Base-by-base conservation (phyloP, 768 basidiomycete species). In the Leccinum boreale region DNA sequence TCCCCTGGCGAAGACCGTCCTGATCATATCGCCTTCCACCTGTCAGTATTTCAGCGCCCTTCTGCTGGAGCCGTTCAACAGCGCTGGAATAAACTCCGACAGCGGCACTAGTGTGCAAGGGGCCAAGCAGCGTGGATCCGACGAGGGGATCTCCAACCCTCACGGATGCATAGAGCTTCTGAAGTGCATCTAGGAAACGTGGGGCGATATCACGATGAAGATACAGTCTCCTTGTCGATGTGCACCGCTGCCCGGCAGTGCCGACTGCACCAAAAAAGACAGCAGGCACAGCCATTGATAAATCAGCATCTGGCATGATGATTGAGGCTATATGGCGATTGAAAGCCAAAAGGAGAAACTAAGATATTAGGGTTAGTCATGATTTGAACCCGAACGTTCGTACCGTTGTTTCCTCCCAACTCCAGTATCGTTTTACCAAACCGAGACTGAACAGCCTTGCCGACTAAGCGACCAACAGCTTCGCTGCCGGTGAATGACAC, bases 401-500 rank as follows among this genome's bases (percentile, higher is more conserved):
- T 72, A 92, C 92, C 93, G 68, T 98, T 98, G 75, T 98, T 98
- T 35, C 96, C 96, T 24, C 95, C 95, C 2, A 98, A 78, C 70
- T 98, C 96, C 24, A 98, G 81, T 21, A 98, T 84, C 29, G 85
- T 80, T 75, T 96, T 92, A 19, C 94, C 95, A 71, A 95, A 96
- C 60, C 93, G 80, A 55, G 85, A 85, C 70, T 90, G 90, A 3
- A 97, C 94, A 59, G 78, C 79, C 75, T 85, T 86, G n/a, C 90
- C 90, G n/a, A 98, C 94, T 57, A 85, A 81, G 52, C 88, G 82
- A 12, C 96, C 96, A 55, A 92, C 86, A 53, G 79, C 78, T 72
- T 98, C 96, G 67, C 91, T 94, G 4, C 96, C 96, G 3, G 96
- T 98, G 73, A 98, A 98, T 36, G 92, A 94, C 21, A 98, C 93